Percentiles rank a stretch among this genome's conserved stretches.
phyloP scores from a whole-genome alignment of 306 rosid species.

The Citrullus colocynthis region DNA sequence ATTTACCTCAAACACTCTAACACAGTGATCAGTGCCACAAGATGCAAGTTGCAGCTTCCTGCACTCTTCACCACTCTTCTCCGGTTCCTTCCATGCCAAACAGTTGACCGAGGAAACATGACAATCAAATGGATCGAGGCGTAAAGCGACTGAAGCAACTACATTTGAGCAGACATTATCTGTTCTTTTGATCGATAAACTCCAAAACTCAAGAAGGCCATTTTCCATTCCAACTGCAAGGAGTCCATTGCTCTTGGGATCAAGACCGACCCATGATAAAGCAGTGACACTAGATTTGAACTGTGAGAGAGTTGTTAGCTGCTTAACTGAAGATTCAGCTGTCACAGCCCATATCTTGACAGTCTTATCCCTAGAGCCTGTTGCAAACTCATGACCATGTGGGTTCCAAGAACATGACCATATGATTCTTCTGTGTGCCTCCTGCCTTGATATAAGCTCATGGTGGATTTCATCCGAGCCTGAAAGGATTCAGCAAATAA shows the following conservation, averaged over 20 bases:
- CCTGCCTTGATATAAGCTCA: conserved; percentile 56
- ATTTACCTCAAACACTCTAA: conserved; percentile 62
- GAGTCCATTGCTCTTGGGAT: conserved; percentile 32
- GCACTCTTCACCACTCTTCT: conserved; percentile 31
- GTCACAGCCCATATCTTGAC: conserved; percentile 72
- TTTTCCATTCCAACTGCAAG: conserved; percentile 86
- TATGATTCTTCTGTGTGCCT: conserved; percentile 93
- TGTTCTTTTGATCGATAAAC: conserved; percentile 32
- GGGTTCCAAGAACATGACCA: conserved; percentile 99
- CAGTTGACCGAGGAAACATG: conserved; percentile 72
- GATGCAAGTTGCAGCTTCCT: conserved; percentile 61
- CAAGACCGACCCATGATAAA: conserved; percentile 45
- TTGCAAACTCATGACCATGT: conserved; percentile 71
- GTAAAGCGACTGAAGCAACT: conserved; percentile 22
- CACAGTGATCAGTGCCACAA: conserved; percentile 83
- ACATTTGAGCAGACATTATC: conserved; percentile 24
- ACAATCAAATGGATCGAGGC: conserved; percentile 48
- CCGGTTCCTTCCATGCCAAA: conserved; percentile 46
- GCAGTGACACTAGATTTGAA: conserved; percentile 73
- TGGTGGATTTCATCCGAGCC: conserved; percentile 41
- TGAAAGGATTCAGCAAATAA: conserved; percentile 20
- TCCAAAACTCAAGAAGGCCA: conserved; percentile 84
- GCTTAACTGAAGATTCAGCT: conserved; percentile 38
- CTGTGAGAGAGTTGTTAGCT: conserved; percentile 39
- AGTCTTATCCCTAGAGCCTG: conserved; percentile 78